Conservation (phyloP, 2,329 filamentous ascomycete genomes). For the Penicillium freii region DNA sequence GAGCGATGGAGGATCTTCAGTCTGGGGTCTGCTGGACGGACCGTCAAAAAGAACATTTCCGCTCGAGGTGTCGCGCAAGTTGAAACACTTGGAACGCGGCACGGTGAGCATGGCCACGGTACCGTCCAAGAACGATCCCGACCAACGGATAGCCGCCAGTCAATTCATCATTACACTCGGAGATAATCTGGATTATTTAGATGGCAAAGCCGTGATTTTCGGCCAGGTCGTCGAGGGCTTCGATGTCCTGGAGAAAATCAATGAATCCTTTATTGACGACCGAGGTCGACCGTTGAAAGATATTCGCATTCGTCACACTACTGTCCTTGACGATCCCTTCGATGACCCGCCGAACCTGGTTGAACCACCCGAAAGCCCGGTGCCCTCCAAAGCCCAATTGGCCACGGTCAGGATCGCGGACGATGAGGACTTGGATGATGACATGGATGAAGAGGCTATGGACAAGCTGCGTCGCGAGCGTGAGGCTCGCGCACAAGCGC, state of each 20-base stretch:
- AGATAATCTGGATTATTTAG: constrained; percentile 83
- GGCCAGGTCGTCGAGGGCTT: constrained; percentile 95
- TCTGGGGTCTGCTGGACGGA: constrained; percentile 80
- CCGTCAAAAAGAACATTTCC: constrained; percentile 72
- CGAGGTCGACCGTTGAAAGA: constrained; percentile 86
- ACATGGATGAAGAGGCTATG: constrained; percentile 74
- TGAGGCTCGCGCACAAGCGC: constrained; percentile 87
- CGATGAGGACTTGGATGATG: constrained; percentile 75
- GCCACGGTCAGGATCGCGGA: constrained; percentile 89
- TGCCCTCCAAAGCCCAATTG: constrained; percentile 79
- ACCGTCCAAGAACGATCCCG: constrained; percentile 70
- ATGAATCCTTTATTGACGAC: constrained; percentile 81
- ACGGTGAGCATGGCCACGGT: constrained; percentile 98
- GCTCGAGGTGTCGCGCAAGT: constrained; percentile 79
- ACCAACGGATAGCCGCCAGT: constrained; percentile 78
- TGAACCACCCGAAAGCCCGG: constrained; percentile 75
- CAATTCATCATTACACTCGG: constrained; percentile 93
- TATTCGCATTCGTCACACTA: constrained; percentile 89
- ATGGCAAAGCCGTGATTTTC: constrained; percentile 93
- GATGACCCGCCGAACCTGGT: constrained; percentile 74
- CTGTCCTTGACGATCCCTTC: constrained; percentile 88
- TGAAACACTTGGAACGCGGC: constrained; percentile 84
- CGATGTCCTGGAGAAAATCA: constrained; percentile 89
- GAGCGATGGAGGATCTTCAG: constrained; percentile 88
- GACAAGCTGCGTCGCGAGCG: constrained; percentile 81